A percentile compares a stretch with the other conserved stretches of the same genome.
Evolutionary conservation across 768 basidiomycete species (phyloP).

Genomic region (Russula sp.): DNA sequence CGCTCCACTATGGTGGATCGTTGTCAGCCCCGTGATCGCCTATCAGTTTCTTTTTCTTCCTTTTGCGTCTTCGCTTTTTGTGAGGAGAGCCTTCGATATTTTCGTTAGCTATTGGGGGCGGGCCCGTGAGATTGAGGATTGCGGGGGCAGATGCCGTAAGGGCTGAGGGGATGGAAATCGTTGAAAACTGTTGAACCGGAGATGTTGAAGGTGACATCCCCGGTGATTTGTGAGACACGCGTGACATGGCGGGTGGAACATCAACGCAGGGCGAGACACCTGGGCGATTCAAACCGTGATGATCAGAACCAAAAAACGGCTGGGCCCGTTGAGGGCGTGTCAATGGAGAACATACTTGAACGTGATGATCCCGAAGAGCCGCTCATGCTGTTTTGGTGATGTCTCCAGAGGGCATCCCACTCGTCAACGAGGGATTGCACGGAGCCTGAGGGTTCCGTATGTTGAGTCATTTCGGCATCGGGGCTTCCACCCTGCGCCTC

Average conservation of each 20-base stretch:
- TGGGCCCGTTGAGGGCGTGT: not conserved
- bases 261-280: not conserved
- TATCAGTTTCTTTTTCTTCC: conserved; percentile 15
- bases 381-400: not conserved
- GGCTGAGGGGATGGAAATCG: not conserved
- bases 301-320: not conserved
- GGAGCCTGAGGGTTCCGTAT: not conserved
- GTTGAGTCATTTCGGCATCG: not conserved
- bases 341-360: not conserved
- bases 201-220: not conserved
- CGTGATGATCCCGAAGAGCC: not conserved
- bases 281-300: not conserved
- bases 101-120: conserved; percentile 1
- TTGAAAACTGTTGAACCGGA: not conserved
- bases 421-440: not conserved
- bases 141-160: not conserved
- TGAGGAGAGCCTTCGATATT: not conserved
- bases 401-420: not conserved
- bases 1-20: not conserved
- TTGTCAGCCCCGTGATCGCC: not conserved
- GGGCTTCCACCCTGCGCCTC: not conserved
- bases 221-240: not conserved
- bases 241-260: not conserved
- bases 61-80: conserved; percentile 14
- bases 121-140: conserved; percentile 16